phyloP scores from a whole-genome alignment of 495 filamentous ascomycete species.

The Coniosporium apollinis region DNA sequence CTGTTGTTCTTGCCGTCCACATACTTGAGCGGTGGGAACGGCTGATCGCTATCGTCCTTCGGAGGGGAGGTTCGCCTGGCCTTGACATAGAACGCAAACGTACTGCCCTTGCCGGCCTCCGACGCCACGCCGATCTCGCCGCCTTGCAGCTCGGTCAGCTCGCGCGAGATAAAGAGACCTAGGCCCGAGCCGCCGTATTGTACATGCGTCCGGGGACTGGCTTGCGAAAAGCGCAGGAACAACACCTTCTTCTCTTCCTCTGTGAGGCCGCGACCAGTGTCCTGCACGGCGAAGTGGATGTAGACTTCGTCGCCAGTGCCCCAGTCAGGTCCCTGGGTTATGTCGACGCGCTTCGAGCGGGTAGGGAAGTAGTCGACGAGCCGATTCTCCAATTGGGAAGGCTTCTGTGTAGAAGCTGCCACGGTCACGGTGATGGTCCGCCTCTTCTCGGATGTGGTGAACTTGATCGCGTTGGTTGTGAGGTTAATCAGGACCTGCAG shows the following conservation, averaged over 20 bases:
- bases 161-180: constrained; percentile 65
- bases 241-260: constrained; percentile 56
- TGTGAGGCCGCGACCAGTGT: constrained; percentile 62
- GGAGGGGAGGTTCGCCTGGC: constrained; percentile 30
- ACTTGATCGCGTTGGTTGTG: constrained; percentile 32
- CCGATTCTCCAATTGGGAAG: constrained; percentile 28
- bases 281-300: constrained; percentile 56
- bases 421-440: constrained; percentile 53
- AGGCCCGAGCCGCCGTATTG: constrained; percentile 73
- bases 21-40: neutral
- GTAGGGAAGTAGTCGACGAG: constrained; percentile 22
- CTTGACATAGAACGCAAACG: constrained; percentile 71
- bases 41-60: constrained; percentile 7
- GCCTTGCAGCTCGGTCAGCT: constrained; percentile 64
- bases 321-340: constrained; percentile 43
- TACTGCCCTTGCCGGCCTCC: constrained; percentile 53
- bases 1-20: neutral
- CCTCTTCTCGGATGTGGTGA: constrained; percentile 31
- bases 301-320: constrained; percentile 49
- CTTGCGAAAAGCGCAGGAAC: constrained; percentile 71
- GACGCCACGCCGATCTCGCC: constrained; percentile 71
- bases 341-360: constrained; percentile 24
- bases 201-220: constrained; percentile 58
- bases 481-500: constrained; percentile 46
- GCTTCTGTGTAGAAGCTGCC: constrained; percentile 41